Evolutionary conservation across 495 filamentous ascomycete species (phyloP).

Genomic region (Penicillium waksmanii): DNA sequence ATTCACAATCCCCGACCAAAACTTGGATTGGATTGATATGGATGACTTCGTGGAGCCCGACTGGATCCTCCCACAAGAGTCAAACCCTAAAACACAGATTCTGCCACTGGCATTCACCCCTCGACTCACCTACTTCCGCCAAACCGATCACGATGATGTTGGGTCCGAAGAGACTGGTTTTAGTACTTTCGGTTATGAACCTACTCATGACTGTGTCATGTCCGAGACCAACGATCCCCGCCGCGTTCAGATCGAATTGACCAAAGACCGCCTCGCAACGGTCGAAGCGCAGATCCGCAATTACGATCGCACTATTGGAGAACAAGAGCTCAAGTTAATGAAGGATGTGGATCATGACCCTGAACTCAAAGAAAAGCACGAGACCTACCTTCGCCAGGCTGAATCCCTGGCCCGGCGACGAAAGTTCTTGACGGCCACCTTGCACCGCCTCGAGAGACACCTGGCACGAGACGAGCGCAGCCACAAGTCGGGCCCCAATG

Average conservation of each 20-base stretch:
- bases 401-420: conserved; percentile 72
- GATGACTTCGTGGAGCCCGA: conserved; percentile 98
- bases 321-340: conserved; percentile 65
- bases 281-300: conserved; percentile 75
- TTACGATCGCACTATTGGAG: conserved; percentile 67
- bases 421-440: conserved; percentile 74
- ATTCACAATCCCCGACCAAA: conserved; percentile 93
- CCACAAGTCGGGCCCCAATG: conserved; percentile 33
- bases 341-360: conserved; percentile 56
- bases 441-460: conserved; percentile 65
- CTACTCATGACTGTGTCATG: conserved; percentile 94
- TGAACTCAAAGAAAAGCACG: conserved; percentile 62
- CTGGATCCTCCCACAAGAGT: conserved; percentile 89
- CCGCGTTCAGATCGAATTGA: conserved; percentile 83
- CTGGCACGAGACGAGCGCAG: conserved; percentile 46
- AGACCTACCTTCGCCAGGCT: conserved; percentile 70
- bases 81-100: conserved; percentile 91
- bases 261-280: conserved; percentile 76
- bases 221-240: conserved; percentile 90
- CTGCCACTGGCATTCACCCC: conserved; percentile 90
- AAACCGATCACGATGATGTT: conserved; percentile 84
- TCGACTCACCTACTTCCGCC: conserved; percentile 93
- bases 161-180: conserved; percentile 71
- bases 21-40: conserved; percentile 97
- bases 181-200: conserved; percentile 88